These are phyloP conservation scores for Nitzschia palea DNA, from an alignment of 108 stramenopile species.

Conservation along the genomic window DNA sequence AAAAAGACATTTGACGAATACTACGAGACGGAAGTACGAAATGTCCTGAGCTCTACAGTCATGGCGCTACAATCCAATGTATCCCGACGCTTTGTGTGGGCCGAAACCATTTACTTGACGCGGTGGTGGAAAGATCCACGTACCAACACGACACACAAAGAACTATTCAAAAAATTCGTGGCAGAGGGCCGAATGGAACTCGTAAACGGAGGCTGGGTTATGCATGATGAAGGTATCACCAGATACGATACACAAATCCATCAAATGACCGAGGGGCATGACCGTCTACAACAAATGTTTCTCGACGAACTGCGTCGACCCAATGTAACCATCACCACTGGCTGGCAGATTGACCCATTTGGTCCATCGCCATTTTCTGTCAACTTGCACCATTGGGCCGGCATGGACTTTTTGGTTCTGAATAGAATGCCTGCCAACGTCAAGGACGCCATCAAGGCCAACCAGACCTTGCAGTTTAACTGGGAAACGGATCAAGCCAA, in stretches of 20 bases:
- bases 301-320: conserved; percentile 13
- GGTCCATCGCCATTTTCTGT: conserved; percentile 42
- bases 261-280: conserved; percentile 57
- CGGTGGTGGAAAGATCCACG: conserved; percentile 62
- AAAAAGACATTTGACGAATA: conserved; percentile 67
- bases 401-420: conserved; percentile 2
- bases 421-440: not conserved
- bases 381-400: conserved; percentile 1
- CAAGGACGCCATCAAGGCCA: not conserved
- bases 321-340: conserved; percentile 36
- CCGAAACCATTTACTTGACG: conserved; percentile 57
- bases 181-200: conserved; percentile 45
- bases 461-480: not conserved
- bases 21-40: conserved; percentile 46
- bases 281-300: conserved; percentile 40
- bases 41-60: conserved; percentile 36
- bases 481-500: not conserved
- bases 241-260: conserved; percentile 48
- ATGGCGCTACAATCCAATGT: conserved; percentile 29
- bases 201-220: conserved; percentile 60
- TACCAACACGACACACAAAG: not conserved
- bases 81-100: conserved; percentile 56
- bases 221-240: conserved; percentile 59
- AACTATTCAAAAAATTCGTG: conserved; percentile 7
- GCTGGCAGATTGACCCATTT: conserved; percentile 63